Conservation (phyloP, 371 early-diverging fungal species). For the Saksenaea vasiformis region DNA sequence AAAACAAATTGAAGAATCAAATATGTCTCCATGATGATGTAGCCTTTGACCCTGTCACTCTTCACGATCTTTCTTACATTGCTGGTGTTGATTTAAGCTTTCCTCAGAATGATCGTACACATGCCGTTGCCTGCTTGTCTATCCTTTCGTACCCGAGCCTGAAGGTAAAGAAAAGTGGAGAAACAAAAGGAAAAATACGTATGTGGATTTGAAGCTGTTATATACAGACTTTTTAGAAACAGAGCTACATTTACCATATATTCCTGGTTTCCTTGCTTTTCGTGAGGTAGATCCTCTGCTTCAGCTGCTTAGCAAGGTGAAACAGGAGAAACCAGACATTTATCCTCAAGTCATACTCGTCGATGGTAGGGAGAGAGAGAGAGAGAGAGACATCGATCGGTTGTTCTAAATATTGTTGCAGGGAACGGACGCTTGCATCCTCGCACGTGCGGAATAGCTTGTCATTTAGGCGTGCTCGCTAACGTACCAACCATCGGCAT, state of each 20-base stretch:
- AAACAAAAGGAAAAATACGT: neutral
- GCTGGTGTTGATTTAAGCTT: conserved; percentile 90
- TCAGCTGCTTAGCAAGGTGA: conserved; percentile 54
- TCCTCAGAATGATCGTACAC: conserved; percentile 55
- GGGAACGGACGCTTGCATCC: conserved; percentile 88
- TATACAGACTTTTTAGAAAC: conserved; percentile 56
- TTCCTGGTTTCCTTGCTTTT: conserved; percentile 88
- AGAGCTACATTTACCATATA: conserved; percentile 74
- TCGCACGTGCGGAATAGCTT: conserved; percentile 84
- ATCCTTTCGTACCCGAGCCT: conserved; percentile 69
- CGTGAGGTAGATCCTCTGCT: conserved; percentile 75
- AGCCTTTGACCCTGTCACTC: conserved; percentile 23
- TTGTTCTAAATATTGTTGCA: neutral
- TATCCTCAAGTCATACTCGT: conserved; percentile 80
- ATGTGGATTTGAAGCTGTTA: conserved; percentile 44
- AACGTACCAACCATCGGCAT: conserved; percentile 83
- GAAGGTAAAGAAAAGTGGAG: conserved; percentile 25
- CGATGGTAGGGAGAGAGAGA: conserved; percentile 61
- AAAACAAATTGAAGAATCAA: conserved; percentile 10
- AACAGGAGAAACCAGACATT: conserved; percentile 48
- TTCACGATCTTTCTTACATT: conserved; percentile 59
- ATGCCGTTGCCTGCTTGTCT: conserved; percentile 76
- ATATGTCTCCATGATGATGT: conserved; percentile 18
- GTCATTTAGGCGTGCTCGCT: conserved; percentile 80
- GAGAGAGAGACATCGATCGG: neutral